Evolutionary conservation across 192 early-diverging fungal species (phyloP).

Genomic region (Coemansia sp.): DNA sequence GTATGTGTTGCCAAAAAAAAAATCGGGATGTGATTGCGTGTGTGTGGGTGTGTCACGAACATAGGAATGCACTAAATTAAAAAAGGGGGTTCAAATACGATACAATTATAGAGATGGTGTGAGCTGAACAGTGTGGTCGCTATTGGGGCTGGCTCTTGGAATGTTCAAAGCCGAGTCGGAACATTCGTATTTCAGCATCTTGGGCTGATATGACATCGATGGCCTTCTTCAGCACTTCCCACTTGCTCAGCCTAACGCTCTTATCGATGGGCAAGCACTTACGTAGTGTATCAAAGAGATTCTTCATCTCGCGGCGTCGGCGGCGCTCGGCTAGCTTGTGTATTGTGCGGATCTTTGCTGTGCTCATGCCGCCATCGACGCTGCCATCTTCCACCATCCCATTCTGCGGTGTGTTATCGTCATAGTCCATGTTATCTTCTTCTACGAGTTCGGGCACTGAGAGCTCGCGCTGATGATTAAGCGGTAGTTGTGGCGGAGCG

Average conservation of each 20-base stretch:
- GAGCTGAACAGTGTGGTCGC: neutral
- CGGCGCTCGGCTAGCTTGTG: conserved; percentile 89
- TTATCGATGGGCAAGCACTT: conserved; percentile 77
- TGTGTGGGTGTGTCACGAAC: neutral
- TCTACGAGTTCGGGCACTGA: conserved; percentile 36
- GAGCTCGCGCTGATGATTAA: conserved; percentile 20
- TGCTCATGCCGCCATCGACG: conserved; percentile 36
- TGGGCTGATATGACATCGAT: conserved; percentile 53
- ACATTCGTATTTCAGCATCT: conserved; percentile 48
- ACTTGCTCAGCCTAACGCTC: conserved; percentile 80
- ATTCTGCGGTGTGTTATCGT: conserved; percentile 26
- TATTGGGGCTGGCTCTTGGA: conserved; percentile 17
- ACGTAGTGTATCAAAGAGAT: conserved; percentile 83
- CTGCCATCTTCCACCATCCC: conserved; percentile 10
- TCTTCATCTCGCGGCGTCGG: conserved; percentile 88
- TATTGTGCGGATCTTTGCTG: conserved; percentile 77
- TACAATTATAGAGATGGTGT: neutral
- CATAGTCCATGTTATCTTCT: conserved; percentile 35
- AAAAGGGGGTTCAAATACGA: neutral
- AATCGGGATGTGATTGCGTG: neutral
- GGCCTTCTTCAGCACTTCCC: conserved; percentile 89
- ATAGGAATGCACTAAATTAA: neutral
- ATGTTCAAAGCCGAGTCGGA: conserved; percentile 32
- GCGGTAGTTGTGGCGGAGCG: no score
- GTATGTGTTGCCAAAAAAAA: neutral